Evolutionary conservation across 805 yeast genomes (phyloP), one percentile per base, ranked within the genome.

Genomic region (Saccharomycopsis schoenii): DNA sequence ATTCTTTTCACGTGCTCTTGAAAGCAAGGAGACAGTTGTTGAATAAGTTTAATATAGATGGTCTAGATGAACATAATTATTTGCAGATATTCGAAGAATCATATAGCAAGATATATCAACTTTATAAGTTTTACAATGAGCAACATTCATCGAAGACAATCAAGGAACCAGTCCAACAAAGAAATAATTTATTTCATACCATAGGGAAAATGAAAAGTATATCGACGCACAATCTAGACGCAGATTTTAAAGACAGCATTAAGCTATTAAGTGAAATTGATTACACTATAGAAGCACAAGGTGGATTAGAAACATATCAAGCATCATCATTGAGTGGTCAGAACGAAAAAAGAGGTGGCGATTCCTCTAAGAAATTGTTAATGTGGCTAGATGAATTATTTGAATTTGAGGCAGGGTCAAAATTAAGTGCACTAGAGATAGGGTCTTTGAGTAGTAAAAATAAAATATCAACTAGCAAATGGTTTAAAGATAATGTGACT

Each of bases 261-360:
- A 62, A 19, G 61, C 57, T 25, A 56, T 68, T 74, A 15, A 67
- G 82, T 0, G 76, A 76, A 58, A 81, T 91, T 5, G 86, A 84
- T 64, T 78, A 76, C 2, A 91, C 88, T 68, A 78, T 87, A 2
- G 75, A 75, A 9, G 77, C 74, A 51, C 75, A 84, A 52, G 97
- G 97, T 0, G 97, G 97, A 0, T 70, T 93, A 1, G 79, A 83
- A 57, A 81, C 82, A 11, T 93, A 93, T 70, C 99, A 93, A 68
- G 72, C 78, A 21, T 98, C 98, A 0, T 89, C 97, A 1, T 80
- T 87, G 0, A 82, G 83, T 58, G 99, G 99, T 0, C 99, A 93
- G 68, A 81, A 83, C 61, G 70, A 72, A 0, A 78, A 79, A 56
- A 71, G 98, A 64, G 98, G 99, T 0, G 96, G 97, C 1, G 99